Conservation (phyloP, 306 rosid genomes). For the Prunus davidiana region DNA sequence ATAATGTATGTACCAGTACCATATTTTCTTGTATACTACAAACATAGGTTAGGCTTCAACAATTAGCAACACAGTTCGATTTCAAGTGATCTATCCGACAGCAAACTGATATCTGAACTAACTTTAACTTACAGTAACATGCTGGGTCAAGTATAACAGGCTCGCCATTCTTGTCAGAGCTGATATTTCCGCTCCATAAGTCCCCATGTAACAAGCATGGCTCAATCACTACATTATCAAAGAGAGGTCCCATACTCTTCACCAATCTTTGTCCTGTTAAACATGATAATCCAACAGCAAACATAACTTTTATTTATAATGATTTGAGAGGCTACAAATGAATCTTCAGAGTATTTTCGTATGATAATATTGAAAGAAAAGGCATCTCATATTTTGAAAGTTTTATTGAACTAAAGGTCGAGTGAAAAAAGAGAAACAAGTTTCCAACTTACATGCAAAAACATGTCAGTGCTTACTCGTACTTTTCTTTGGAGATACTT, state of each 20-base stretch:
- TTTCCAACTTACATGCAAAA: neutral
- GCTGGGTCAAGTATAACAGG: slow-evolving; percentile 95
- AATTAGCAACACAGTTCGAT: neutral
- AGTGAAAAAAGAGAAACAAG: neutral
- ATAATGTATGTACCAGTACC: neutral
- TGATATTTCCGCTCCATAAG: slow-evolving; percentile 92
- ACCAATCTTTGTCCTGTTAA: slow-evolving; percentile 74
- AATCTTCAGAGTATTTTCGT: neutral
- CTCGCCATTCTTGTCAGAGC: slow-evolving; percentile 79
- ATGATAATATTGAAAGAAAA: neutral
- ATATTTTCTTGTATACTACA: neutral
- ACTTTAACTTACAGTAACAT: slow-evolving; percentile 81
- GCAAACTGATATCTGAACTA: slow-evolving; percentile 1
- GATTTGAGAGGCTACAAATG: neutral
- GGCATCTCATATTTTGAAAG: neutral
- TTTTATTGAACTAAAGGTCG: neutral
- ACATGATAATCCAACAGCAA: slow-evolving; percentile 7
- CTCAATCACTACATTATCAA: slow-evolving; percentile 58
- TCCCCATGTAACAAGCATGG: slow-evolving; percentile 97
- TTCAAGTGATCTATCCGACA: slow-evolving; percentile 2
- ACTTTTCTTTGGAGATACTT: neutral
- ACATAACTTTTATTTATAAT: neutral
- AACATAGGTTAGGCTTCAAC: neutral
- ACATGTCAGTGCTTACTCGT: neutral
- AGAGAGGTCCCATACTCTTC: slow-evolving; percentile 63